Evolutionary conservation across 805 yeast species (phyloP).

Genomic region (Kazachstania taianensis): DNA sequence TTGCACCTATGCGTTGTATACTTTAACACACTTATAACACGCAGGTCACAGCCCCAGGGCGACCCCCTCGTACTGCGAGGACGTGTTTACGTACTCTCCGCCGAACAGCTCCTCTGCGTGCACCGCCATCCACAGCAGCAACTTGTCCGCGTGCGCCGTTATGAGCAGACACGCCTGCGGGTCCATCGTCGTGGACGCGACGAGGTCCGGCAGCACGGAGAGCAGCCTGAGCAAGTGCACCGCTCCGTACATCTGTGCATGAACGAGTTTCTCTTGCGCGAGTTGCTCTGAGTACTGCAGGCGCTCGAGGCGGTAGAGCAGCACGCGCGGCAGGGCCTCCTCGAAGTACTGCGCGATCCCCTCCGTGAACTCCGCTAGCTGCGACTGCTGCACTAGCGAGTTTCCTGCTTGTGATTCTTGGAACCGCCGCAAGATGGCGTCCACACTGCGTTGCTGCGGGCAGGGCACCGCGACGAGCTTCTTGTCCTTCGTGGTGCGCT

Average conservation of each 20-base stretch:
- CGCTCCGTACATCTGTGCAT: slow-evolving; percentile 52
- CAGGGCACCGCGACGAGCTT: slow-evolving; percentile 61
- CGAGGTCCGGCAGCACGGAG: slow-evolving; percentile 72
- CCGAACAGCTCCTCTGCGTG: slow-evolving; percentile 11
- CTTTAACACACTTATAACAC: no score
- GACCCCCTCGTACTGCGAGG: slow-evolving; percentile 29
- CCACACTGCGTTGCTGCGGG: slow-evolving; percentile 36
- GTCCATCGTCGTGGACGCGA: slow-evolving; percentile 74
- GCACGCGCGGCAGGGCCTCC: slow-evolving; percentile 37
- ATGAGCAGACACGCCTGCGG: slow-evolving; percentile 39
- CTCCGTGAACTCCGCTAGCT: slow-evolving; percentile 53
- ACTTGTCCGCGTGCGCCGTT: slow-evolving; percentile 21
- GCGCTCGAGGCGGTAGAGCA: slow-evolving; percentile 25
- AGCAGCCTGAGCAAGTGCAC: slow-evolving; percentile 74
- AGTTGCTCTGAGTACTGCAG: slow-evolving; percentile 21
- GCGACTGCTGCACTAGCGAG: slow-evolving; percentile 31
- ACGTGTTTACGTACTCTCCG: slow-evolving; percentile 22
- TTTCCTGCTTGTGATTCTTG: slow-evolving; percentile 15
- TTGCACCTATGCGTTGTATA: no score
- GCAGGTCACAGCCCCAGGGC: slow-evolving; percentile 22
- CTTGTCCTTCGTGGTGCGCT: slow-evolving; percentile 70
- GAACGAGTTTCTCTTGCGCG: slow-evolving; percentile 9
- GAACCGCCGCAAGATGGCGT: slow-evolving; percentile 35
- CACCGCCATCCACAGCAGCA: slow-evolving; percentile 22
- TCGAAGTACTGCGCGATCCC: slow-evolving; percentile 73